phyloP scores from a whole-genome alignment of 129 eudicot genomes.

The Flaveria sonorensis region DNA sequence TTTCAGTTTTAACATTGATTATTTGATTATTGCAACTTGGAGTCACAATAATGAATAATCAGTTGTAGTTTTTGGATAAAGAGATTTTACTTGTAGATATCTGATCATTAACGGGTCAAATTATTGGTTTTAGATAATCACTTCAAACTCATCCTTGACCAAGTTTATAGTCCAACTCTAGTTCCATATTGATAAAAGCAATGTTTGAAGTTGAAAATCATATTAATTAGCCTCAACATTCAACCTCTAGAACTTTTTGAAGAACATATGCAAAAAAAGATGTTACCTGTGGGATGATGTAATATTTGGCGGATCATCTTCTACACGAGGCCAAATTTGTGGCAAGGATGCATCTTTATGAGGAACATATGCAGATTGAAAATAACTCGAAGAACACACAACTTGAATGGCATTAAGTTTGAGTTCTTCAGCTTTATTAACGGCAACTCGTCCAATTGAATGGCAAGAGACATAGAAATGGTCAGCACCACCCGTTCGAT shows the following conservation, averaged over 20 bases:
- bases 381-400: constrained; percentile 90
- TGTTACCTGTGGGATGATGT: constrained; percentile 57
- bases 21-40: too few species aligned
- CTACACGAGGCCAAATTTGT: constrained; percentile 87
- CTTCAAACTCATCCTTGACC: too few species aligned
- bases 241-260: constrained; percentile 13
- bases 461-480: constrained; percentile 93
- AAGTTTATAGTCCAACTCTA: too few species aligned
- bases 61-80: too few species aligned
- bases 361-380: constrained; percentile 60
- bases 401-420: constrained; percentile 82
- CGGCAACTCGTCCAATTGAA: constrained; percentile 73
- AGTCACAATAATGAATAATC: too few species aligned
- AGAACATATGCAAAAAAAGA: neutral
- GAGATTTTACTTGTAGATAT: too few species aligned
- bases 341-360: constrained; percentile 89
- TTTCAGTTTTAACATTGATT: too few species aligned
- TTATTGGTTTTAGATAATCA: too few species aligned
- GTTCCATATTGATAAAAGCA: too few species aligned
- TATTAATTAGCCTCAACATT: constrained; percentile 7
- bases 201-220: neutral
- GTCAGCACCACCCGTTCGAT: constrained; percentile 80
- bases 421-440: constrained; percentile 61
- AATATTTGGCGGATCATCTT: constrained; percentile 45
- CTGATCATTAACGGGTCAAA: too few species aligned